Evolutionary conservation across 306 rosid species (phyloP), one percentile per base, ranked within the genome.

Genomic region (Corylus americana): DNA sequence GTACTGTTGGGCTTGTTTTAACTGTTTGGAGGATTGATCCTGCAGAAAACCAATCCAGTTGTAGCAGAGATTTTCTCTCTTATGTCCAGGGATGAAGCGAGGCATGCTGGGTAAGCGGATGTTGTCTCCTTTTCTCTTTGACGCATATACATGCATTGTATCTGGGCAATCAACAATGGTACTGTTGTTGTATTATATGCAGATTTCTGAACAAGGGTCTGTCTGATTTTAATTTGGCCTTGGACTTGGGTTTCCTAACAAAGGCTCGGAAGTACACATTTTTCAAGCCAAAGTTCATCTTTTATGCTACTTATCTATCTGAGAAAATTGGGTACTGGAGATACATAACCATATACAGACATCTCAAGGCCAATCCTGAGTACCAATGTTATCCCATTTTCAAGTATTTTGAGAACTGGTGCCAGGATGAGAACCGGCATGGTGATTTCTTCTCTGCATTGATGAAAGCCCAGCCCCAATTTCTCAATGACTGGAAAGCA

Each of bases 271-370:
- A 95, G 25, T 95, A 95, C 91, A 95, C 99, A 57, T 93, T 95
- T 78, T 95, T 95, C 92, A 95, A 95, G 86, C 99, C 99, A 8
- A 95, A 95, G 71, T 95, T 95, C 88, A 95, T 95, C 85, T 95
- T 95, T 92, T 95, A 95, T 71, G 99, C 99, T 1, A 95, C 99
- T 49, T 95, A 95, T 58, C 83, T 95, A 83, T 95, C 99, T 35
- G 99, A 95, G 97, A 95, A 95, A 82, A 95, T 95, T 64, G 99
- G 99, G 47, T 95, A 95, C 88, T 95, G 99, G 98, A 83, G 99
- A 88, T 95, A 92, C 91, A 95, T 95, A 68, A 93, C 96, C 85
- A 93, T 95, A 73, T 95, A 95, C 91, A 86, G 99, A 75, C 99
- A 95, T 86, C 99, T 95, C 86, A 93, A 90, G 92, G 84, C 45